These are phyloP conservation scores for Coniochaeta sp. DNA, from an alignment of 2,329 filamentous ascomycete genomes.

Conservation along the genomic window DNA sequence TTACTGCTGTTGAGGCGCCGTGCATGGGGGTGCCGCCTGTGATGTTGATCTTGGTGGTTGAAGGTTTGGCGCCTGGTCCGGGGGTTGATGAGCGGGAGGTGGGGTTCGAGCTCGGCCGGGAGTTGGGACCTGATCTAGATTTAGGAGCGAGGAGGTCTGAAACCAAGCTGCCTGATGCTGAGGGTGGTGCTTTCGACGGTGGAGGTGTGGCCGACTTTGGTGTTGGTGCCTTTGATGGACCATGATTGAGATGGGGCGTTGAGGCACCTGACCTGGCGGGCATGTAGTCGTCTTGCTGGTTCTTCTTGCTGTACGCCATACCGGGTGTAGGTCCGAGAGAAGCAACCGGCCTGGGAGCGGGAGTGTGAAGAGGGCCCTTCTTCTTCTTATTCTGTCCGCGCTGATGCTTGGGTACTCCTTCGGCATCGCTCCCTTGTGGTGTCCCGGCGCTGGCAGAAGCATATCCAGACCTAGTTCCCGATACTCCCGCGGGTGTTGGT, in stretches of 20 bases:
- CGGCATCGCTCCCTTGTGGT: slow-evolving; percentile 18
- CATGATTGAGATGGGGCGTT: slow-evolving; percentile 26
- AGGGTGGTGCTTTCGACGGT: slow-evolving; percentile 51
- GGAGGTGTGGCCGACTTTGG: slow-evolving; percentile 41
- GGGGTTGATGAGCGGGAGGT: slow-evolving; percentile 44
- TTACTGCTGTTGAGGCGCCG: slow-evolving; percentile 66
- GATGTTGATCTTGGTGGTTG: slow-evolving; percentile 62
- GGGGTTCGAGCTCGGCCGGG: slow-evolving; percentile 40
- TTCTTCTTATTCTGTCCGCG: slow-evolving; percentile 48
- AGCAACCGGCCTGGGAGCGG: slow-evolving; percentile 55
- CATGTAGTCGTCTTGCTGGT: slow-evolving; percentile 67
- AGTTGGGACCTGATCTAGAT: slow-evolving; percentile 44
- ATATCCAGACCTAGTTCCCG: slow-evolving; percentile 8
- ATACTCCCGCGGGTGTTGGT: too few relatives aligned
- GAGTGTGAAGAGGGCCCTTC: slow-evolving; percentile 56
- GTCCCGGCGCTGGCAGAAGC: slow-evolving; percentile 16
- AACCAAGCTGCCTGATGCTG: slow-evolving; percentile 71
- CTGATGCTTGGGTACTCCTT: slow-evolving; percentile 41
- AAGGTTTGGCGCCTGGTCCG: slow-evolving; percentile 39
- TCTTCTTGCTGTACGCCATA: slow-evolving; percentile 67
- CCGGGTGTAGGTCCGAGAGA: slow-evolving; percentile 59
- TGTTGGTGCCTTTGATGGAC: slow-evolving; percentile 35
- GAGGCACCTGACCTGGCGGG: slow-evolving; percentile 36
- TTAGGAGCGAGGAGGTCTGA: slow-evolving; percentile 59
- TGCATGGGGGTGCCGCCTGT: slow-evolving; percentile 77